These are phyloP conservation scores for Xylariaceae sp. DNA, from an alignment of 2,329 filamentous ascomycete species.

Conservation along the genomic window DNA sequence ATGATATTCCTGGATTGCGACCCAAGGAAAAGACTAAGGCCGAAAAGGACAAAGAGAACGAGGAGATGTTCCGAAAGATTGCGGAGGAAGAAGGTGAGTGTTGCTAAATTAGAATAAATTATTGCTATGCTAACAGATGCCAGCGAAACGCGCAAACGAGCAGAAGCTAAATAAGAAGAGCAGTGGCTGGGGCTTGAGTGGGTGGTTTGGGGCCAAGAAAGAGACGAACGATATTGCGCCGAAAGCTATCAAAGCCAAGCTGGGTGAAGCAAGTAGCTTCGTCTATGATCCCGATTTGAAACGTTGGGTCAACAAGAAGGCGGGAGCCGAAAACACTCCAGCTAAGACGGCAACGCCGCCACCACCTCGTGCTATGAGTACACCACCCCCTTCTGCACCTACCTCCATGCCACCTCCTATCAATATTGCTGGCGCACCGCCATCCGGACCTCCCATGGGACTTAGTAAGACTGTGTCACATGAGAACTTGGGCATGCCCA, in stretches of 20 bases:
- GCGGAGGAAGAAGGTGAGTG: constrained; percentile 70
- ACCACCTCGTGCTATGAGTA: constrained; percentile 64
- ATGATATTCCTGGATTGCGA: constrained; percentile 56
- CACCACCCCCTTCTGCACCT: constrained; percentile 48
- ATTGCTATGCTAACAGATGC: constrained; percentile 15
- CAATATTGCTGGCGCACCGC: constrained; percentile 21
- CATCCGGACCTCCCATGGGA: constrained; percentile 26
- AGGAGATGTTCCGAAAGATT: constrained; percentile 80
- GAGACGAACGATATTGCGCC: constrained; percentile 46
- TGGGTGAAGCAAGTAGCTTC: constrained; percentile 90
- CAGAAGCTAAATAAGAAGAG: constrained; percentile 56
- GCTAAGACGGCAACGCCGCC: constrained; percentile 70
- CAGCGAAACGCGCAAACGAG: constrained; percentile 61
- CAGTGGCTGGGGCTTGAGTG: constrained; percentile 72
- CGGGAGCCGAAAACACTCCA: constrained; percentile 60
- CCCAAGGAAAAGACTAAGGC: constrained; percentile 59
- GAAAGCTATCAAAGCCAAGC: constrained; percentile 83
- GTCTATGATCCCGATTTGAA: constrained; percentile 94
- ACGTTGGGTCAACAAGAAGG: constrained; percentile 98
- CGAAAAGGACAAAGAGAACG: constrained; percentile 74
- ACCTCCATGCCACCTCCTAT: constrained; percentile 29
- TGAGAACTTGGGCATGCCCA: constrained; percentile 35
- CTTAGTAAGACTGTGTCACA: constrained; percentile 35
- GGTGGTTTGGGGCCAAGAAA: constrained; percentile 81
- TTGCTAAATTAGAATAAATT: not conserved